Percentiles rank a stretch among this genome's conserved stretches.
Evolutionary conservation across 139 green algal species (phyloP).

Genomic region (Tetraselmis striata): DNA sequence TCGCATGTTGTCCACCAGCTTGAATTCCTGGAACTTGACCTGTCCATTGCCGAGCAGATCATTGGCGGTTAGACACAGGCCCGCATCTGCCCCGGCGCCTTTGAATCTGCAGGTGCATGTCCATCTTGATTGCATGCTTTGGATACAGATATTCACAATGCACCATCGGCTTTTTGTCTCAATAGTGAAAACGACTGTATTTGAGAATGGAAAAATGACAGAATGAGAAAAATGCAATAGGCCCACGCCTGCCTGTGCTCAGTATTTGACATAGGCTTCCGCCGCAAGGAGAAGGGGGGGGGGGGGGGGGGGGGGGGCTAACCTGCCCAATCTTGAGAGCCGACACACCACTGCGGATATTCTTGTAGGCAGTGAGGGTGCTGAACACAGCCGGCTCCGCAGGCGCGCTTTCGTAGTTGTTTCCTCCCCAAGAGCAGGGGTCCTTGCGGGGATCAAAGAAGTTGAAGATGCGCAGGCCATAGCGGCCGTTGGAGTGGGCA

Average conservation of each 20-base stretch:
- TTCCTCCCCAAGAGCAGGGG: neutral
- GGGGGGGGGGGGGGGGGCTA: neutral
- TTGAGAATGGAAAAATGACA: no score
- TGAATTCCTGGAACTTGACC: neutral
- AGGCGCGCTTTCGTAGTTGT: neutral
- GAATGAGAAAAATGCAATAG: no score
- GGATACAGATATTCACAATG: constrained; percentile 5
- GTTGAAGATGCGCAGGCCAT: constrained; percentile 38
- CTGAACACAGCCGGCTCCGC: neutral
- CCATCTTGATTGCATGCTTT: constrained; percentile 1
- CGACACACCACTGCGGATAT: neutral
- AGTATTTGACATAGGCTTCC: neutral
- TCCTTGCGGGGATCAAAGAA: neutral
- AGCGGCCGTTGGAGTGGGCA: constrained; percentile 58
- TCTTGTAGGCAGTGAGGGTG: constrained; percentile 11
- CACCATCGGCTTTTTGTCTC: no score
- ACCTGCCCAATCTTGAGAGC: neutral
- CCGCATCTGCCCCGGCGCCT: no score
- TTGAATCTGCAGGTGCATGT: no score
- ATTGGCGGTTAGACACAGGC: neutral
- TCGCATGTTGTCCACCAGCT: constrained; percentile 12
- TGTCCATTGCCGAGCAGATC: constrained; percentile 1
- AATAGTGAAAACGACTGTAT: no score
- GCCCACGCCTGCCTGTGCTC: neutral
- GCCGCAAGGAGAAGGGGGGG: neutral